Conservation (phyloP, 1,284 basidiomycete genomes). For the Moesziomyces antarcticus region DNA sequence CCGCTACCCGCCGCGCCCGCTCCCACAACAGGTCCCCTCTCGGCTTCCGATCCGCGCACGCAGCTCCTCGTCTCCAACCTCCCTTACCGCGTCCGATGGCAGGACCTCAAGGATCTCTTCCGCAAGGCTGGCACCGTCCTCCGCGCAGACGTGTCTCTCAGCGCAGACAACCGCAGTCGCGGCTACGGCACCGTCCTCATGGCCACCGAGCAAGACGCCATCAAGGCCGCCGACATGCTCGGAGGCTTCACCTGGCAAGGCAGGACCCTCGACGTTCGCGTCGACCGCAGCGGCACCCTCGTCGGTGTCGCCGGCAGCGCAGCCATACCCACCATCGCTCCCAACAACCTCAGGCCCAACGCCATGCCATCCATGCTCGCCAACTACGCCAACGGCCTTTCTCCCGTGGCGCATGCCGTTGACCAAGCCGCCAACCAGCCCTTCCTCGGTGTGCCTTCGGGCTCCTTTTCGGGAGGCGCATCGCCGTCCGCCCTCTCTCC, state of each 20-base stretch:
- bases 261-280: constrained; percentile 60
- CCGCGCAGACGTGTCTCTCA: constrained; percentile 68
- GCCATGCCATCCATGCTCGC: constrained; percentile 1
- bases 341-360: constrained; percentile 2
- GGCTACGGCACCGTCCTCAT: constrained; percentile 65
- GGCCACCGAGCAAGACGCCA: constrained; percentile 67
- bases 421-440: constrained; percentile 12
- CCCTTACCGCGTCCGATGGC: constrained; percentile 69
- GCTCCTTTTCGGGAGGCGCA: constrained; percentile 14
- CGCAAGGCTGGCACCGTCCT: constrained; percentile 69
- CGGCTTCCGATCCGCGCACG: constrained; percentile 79
- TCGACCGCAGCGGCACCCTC: constrained; percentile 57
- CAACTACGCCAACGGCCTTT: constrained; percentile 6
- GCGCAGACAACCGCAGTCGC: constrained; percentile 63
- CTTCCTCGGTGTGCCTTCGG: constrained; percentile 28
- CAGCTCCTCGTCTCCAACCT: constrained; percentile 71
- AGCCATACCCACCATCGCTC: constrained; percentile 21
- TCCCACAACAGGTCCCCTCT: constrained; percentile 50
- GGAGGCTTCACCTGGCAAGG: constrained; percentile 68
- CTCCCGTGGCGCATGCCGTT: not conserved
- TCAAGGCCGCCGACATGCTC: constrained; percentile 68
- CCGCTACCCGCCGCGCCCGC: constrained; percentile 7
- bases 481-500: constrained; percentile 24
- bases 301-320: constrained; percentile 44
- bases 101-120: constrained; percentile 69